Percentiles rank a stretch among this genome's conserved stretches.
Evolutionary conservation across 805 yeast species (phyloP).

Genomic region (Phaffomyces opuntiae): DNA sequence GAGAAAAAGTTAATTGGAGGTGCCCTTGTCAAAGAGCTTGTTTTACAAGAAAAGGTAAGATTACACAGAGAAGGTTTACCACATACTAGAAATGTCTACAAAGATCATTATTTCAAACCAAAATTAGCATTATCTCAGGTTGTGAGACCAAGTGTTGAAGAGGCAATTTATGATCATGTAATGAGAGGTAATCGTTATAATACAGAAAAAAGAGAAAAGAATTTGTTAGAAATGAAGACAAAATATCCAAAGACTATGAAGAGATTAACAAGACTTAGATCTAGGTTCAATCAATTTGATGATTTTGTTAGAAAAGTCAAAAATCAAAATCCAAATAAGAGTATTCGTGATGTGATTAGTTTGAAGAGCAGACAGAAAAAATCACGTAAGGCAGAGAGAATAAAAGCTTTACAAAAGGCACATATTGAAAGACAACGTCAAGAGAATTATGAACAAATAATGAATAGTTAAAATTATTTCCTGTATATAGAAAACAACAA

Average conservation of each 20-base stretch:
- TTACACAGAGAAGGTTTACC: too few relatives aligned
- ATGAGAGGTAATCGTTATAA: constrained; percentile 6
- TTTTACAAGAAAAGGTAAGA: background rate
- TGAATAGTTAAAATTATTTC: too few relatives aligned
- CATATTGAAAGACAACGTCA: too few relatives aligned
- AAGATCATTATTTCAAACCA: constrained; percentile 15
- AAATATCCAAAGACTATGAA: constrained; percentile 29
- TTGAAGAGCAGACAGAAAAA: too few relatives aligned
- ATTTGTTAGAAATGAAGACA: constrained; percentile 14
- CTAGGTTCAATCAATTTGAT: constrained; percentile 18
- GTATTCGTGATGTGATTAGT: background rate
- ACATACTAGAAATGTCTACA: too few relatives aligned
- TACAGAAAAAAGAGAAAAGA: constrained; percentile 9
- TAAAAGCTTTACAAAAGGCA: too few relatives aligned
- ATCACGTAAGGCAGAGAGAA: too few relatives aligned
- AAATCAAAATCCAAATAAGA: background rate
- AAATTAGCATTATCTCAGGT: constrained; percentile 23
- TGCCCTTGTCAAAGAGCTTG: constrained; percentile 17
- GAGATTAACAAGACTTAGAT: constrained; percentile 13
- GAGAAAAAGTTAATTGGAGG: constrained; percentile 33
- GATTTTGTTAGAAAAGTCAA: constrained; percentile 4
- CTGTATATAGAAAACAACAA: too few relatives aligned
- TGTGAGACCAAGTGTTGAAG: constrained; percentile 14
- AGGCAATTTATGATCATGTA: constrained; percentile 21
- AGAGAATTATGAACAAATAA: too few relatives aligned